Conservation (phyloP, 345 rosid species). For the Hibiscus tridactylites region DNA sequence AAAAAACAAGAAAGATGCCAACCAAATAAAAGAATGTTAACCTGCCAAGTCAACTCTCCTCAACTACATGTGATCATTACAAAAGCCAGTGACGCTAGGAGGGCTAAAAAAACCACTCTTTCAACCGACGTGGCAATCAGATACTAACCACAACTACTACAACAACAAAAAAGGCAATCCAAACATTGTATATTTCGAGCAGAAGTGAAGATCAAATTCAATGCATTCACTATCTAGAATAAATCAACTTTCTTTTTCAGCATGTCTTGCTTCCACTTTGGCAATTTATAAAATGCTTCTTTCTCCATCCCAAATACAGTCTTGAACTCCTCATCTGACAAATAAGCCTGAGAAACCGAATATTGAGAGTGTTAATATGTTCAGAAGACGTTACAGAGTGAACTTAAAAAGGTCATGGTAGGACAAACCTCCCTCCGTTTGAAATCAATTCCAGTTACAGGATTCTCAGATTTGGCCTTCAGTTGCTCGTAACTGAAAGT, state of each 20-base stretch:
- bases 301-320: conserved; percentile 59
- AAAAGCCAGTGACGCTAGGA: conserved; percentile 18
- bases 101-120: conserved; percentile 19
- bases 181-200: not conserved
- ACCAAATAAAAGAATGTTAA: conserved; percentile 29
- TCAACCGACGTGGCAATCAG: conserved; percentile 19
- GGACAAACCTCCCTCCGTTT: conserved; percentile 85
- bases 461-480: conserved; percentile 79
- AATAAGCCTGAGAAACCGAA: conserved; percentile 46
- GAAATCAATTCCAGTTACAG: conserved; percentile 86
- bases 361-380: not conserved
- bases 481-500: conserved; percentile 81
- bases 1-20: conserved; percentile 18
- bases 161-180: conserved; percentile 12
- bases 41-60: conserved; percentile 17
- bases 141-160: conserved; percentile 13
- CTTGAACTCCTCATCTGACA: conserved; percentile 76
- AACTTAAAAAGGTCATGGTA: not conserved
- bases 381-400: not conserved
- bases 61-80: conserved; percentile 30
- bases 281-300: conserved; percentile 72
- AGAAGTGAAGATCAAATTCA: conserved; percentile 9
- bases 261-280: conserved; percentile 97
- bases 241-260: conserved; percentile 78
- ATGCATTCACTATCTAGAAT: conserved; percentile 33